Conservation (phyloP, 208 protist genomes). For the Acanthamoeba triangularis region DNA sequence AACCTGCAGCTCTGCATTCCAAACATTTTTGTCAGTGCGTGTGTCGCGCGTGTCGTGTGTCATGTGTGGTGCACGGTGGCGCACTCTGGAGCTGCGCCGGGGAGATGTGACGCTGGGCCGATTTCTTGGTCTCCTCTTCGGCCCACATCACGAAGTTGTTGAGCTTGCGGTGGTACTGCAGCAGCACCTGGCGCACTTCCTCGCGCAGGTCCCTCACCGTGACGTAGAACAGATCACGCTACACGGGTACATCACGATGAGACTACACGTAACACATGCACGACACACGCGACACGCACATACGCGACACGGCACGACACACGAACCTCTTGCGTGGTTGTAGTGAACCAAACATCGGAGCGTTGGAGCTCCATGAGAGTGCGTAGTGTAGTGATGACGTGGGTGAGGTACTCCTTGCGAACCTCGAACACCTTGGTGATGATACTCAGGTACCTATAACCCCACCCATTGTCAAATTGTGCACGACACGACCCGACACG, state of each 20-base stretch:
- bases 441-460: constrained; percentile 28
- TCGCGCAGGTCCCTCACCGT: constrained; percentile 19
- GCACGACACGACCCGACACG: not conserved
- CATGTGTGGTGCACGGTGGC: not conserved
- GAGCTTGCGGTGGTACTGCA: constrained; percentile 65
- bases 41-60: not conserved
- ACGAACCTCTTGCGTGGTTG: not conserved
- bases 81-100: constrained; percentile 29
- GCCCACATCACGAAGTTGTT: constrained; percentile 44
- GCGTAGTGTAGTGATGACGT: not conserved
- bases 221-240: constrained; percentile 13
- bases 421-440: constrained; percentile 49
- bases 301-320: too few species aligned
- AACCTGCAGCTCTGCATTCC: not conserved
- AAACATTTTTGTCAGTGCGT: not conserved
- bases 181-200: constrained; percentile 17
- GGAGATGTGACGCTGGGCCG: constrained; percentile 14
- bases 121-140: constrained; percentile 34
- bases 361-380: not conserved
- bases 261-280: not conserved
- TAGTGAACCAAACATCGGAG: not conserved
- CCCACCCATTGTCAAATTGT: not conserved
- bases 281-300: not conserved
- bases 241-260: too few species aligned
- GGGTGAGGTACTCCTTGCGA: constrained; percentile 17